Evolutionary conservation across 306 rosid genomes (phyloP).

Genomic region (Glycine soja): DNA sequence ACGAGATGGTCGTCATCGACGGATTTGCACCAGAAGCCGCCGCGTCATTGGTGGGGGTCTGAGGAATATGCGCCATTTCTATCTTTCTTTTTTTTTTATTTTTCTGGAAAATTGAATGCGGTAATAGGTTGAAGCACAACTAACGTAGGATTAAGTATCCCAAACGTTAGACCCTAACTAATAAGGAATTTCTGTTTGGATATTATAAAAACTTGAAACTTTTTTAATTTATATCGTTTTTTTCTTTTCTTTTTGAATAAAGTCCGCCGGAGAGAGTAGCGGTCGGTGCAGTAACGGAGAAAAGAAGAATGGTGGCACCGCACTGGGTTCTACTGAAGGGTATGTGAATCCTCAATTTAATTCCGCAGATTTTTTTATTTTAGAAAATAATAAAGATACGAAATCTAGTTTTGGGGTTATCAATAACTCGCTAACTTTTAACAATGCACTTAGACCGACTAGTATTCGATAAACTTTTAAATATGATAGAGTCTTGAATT

Average conservation of each 20-base stretch:
- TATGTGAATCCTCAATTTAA: too few relatives aligned
- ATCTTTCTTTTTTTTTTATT: neutral
- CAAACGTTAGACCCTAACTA: slow-evolving; percentile 29
- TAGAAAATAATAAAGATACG: too few relatives aligned
- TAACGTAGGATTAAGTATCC: neutral
- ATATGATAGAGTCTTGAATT: too few relatives aligned
- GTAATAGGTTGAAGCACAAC: neutral
- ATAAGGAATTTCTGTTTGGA: neutral
- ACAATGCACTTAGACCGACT: too few relatives aligned
- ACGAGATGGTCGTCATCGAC: slow-evolving; percentile 43
- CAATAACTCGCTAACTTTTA: too few relatives aligned
- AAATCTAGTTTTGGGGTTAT: too few relatives aligned
- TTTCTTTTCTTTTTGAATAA: slow-evolving; percentile 32
- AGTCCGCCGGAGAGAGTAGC: slow-evolving; percentile 42
- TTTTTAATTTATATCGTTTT: neutral
- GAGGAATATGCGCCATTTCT: slow-evolving; percentile 65
- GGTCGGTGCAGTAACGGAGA: slow-evolving; percentile 22
- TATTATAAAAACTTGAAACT: neutral
- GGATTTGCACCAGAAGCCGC: slow-evolving; percentile 31
- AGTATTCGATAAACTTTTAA: too few relatives aligned
- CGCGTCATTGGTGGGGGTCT: slow-evolving; percentile 48
- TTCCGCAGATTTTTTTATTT: too few relatives aligned
- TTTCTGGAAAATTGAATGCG: neutral
- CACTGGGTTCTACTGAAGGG: neutral
- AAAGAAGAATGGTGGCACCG: slow-evolving; percentile 29